phyloP scores from a whole-genome alignment of 306 rosid species.

The Rosa lucieae region DNA sequence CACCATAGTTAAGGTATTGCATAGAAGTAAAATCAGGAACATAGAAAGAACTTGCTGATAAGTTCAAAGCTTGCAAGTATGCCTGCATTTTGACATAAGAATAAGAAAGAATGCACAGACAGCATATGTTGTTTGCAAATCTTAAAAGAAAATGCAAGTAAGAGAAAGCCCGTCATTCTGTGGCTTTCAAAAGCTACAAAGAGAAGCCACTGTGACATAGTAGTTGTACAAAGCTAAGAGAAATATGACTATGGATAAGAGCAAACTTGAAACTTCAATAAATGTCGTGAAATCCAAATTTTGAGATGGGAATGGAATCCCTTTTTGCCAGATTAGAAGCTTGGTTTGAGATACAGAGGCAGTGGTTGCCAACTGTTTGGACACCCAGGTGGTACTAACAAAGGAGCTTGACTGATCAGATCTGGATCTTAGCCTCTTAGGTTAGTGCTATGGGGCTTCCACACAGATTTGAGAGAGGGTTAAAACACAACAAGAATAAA shows the following conservation, averaged over 20 bases:
- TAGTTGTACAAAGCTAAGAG: background rate
- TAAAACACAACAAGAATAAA: background rate
- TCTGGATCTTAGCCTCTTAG: background rate
- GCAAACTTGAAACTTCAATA: background rate
- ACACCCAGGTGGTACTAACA: background rate
- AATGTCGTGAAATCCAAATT: background rate
- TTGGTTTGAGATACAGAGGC: background rate
- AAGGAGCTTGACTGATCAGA: background rate
- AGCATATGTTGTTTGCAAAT: background rate
- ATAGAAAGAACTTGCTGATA: conserved; percentile 65
- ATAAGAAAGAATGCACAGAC: conserved; percentile 5
- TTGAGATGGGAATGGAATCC: background rate
- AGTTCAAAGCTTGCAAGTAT: conserved; percentile 55
- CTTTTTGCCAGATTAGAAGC: background rate
- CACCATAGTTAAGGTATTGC: conserved; percentile 75
- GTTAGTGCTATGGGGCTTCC: background rate
- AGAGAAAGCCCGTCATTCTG: background rate
- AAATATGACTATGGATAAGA: background rate
- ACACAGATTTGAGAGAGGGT: background rate
- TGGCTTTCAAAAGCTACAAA: background rate
- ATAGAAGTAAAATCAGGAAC: conserved; percentile 43
- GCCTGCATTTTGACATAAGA: conserved; percentile 56
- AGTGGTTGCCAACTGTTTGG: background rate
- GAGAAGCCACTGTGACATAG: background rate
- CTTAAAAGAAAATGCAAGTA: background rate